A percentile compares a stretch with the other conserved stretches of the same genome.
These are phyloP conservation scores for Voacanga thouarsii DNA, from an alignment of 257 asterid genomes.

Conservation along the genomic window DNA sequence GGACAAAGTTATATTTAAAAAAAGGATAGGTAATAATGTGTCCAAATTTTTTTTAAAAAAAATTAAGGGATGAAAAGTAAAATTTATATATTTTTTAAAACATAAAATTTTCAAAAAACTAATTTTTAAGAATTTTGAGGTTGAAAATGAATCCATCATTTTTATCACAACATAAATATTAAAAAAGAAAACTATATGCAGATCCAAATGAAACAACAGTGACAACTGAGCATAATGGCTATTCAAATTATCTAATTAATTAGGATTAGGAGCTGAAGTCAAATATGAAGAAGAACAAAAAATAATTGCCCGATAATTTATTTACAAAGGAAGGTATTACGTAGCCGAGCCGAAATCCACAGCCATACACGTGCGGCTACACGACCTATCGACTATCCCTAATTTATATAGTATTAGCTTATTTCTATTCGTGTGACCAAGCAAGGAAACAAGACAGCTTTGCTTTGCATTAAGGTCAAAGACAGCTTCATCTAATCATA, in stretches of 20 bases:
- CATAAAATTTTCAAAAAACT: no score
- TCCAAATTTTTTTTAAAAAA: no score
- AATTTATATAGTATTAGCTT: not conserved
- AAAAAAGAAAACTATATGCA: no score
- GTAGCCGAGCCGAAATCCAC: not conserved
- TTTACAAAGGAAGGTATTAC: not conserved
- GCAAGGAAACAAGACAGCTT: conserved; percentile 20
- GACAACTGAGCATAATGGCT: no score
- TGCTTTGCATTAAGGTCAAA: conserved; percentile 15
- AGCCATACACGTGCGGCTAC: conserved; percentile 11
- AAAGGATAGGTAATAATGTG: no score
- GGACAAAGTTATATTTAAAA: no score
- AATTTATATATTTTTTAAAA: no score
- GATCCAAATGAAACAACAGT: no score
- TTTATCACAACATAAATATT: no score
- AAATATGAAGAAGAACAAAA: not conserved
- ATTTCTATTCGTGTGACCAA: not conserved
- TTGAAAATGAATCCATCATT: no score
- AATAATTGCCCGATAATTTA: not conserved
- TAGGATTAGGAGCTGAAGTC: not conserved
- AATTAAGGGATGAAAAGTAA: no score
- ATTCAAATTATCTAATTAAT: not conserved
- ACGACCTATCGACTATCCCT: not conserved
- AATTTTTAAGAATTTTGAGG: no score
- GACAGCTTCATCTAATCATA: conserved; percentile 8